Base-by-base conservation (phyloP, 371 early-diverging fungal species). In the Mortierella sp. region DNA sequence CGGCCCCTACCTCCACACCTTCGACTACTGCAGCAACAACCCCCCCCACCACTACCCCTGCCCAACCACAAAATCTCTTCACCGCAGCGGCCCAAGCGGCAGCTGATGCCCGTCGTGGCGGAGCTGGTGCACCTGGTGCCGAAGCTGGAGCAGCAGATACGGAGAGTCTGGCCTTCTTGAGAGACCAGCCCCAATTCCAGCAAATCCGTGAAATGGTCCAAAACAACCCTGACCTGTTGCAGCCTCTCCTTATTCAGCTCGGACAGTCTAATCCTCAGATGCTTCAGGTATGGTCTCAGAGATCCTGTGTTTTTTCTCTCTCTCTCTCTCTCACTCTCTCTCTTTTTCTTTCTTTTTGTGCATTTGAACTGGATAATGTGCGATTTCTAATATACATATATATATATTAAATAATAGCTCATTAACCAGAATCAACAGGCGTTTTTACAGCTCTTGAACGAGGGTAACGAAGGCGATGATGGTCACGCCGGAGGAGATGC, bases 151-250 rank as follows among this genome's bases (percentile, higher is more conserved):
- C 48, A 46, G 65, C 56, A 37, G 59, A 57, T 12, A 24, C 53
- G 9, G 78, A 75, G n/a, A 86, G 81, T 50, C 80, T 96, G 64
- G 81, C 82, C 14, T 80, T 84, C 50, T 81, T 97, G 61, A 82
- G 91, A 63, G 85, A 88, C 58, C 87, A 90, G 37, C 94, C 96
- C 31, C 96, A 97, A 70, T 97, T 98, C 72, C 93, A 94, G 73
- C 92, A 95, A 79, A 82, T 98, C 30, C 90, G 97, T 53, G 90
- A 93, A 65, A 79, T 96, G 60, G 89, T 97, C 19, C 95, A 90
- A 64, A 80, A 85, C 30, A 93, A 98, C 80, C 98, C 99, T 32
- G 86, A 88, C 15, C 80, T 97, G 69, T 84, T 98, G 60, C 92
- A 93, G 75, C 95, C 95, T 42, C 80, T 98, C 41, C 81, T 98